A percentile compares a stretch with the other conserved stretches of the same genome.
Evolutionary conservation across 2,329 filamentous ascomycete species (phyloP).

Genomic region (Plectosphaerella plurivora): DNA sequence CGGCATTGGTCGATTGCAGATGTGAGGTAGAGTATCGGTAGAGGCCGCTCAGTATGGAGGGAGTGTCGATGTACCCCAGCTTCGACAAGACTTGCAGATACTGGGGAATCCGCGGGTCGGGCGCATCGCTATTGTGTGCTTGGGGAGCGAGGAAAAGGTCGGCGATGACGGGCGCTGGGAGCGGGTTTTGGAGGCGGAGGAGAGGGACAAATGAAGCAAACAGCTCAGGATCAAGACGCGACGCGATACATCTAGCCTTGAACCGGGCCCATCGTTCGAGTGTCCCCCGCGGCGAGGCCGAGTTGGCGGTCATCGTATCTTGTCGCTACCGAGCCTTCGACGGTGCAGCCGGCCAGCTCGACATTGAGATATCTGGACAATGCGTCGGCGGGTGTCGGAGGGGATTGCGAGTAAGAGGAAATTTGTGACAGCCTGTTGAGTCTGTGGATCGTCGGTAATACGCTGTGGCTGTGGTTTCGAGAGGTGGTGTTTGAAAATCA

Average conservation of each 20-base stretch:
- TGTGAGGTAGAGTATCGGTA: slow-evolving; percentile 55
- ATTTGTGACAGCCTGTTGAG: too few species aligned
- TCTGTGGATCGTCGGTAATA: too few species aligned
- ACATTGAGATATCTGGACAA: not conserved
- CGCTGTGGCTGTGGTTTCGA: not conserved
- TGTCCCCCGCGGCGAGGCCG: slow-evolving; percentile 15
- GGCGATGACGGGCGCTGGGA: slow-evolving; percentile 47
- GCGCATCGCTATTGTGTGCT: slow-evolving; percentile 38
- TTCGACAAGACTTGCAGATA: slow-evolving; percentile 54
- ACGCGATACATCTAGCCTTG: slow-evolving; percentile 42
- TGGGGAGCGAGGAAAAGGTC: slow-evolving; percentile 55
- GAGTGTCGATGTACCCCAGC: slow-evolving; percentile 46
- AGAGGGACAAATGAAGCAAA: slow-evolving; percentile 49
- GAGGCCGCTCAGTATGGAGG: slow-evolving; percentile 50
- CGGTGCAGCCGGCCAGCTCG: not conserved
- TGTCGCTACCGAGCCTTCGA: not conserved
- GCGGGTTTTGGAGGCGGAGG: slow-evolving; percentile 45
- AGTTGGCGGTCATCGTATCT: slow-evolving; percentile 8
- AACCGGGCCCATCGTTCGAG: slow-evolving; percentile 45
- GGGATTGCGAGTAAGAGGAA: too few species aligned
- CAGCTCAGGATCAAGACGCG: slow-evolving; percentile 46
- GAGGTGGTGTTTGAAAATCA: not conserved
- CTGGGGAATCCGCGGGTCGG: slow-evolving; percentile 55
- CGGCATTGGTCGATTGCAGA: slow-evolving; percentile 18
- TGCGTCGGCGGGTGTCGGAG: too few species aligned